Percentiles rank a stretch among this genome's conserved stretches.
These are phyloP conservation scores for Xerocomellus amylosporus DNA, from an alignment of 768 basidiomycete species.

Conservation along the genomic window DNA sequence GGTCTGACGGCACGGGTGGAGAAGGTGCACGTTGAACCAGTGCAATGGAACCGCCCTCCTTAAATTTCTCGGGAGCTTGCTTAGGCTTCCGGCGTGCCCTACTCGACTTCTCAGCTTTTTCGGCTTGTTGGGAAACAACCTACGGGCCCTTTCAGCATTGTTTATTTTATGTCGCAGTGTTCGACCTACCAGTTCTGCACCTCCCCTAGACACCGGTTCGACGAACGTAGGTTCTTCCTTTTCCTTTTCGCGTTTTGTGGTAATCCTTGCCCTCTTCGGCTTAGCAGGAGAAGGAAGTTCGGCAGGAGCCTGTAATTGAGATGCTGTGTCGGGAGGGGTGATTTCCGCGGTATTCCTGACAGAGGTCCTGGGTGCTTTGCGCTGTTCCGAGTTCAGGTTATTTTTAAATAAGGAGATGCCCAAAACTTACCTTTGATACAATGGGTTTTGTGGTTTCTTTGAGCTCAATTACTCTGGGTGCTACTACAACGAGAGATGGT, in stretches of 20 bases:
- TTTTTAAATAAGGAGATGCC: background rate
- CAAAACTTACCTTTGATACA: slow-evolving; percentile 20
- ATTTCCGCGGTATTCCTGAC: slow-evolving; percentile 16
- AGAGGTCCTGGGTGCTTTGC: slow-evolving; percentile 28
- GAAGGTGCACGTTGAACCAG: slow-evolving; percentile 14
- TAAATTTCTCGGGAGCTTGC: slow-evolving; percentile 17
- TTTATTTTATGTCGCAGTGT: background rate
- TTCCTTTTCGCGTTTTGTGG: slow-evolving; percentile 30
- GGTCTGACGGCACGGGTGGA: slow-evolving; percentile 6
- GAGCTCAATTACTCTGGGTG: slow-evolving; percentile 14
- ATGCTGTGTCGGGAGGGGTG: slow-evolving; percentile 8
- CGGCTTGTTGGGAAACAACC: slow-evolving; percentile 9
- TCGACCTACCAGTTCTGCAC: slow-evolving; percentile 19
- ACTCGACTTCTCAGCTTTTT: slow-evolving; percentile 13
- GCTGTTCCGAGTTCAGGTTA: slow-evolving; percentile 21
- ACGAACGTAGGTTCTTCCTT: slow-evolving; percentile 17
- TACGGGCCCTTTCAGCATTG: slow-evolving; percentile 5
- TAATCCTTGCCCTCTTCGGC: slow-evolving; percentile 30
- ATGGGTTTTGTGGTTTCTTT: slow-evolving; percentile 21
- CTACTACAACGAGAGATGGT: background rate
- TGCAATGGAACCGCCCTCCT: slow-evolving; percentile 9
- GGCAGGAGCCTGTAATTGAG: slow-evolving; percentile 12
- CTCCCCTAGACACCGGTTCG: slow-evolving; percentile 2
- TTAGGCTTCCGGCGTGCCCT: slow-evolving; percentile 27
- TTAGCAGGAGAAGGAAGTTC: slow-evolving; percentile 26